A percentile compares a stretch with the other conserved stretches of the same genome.
phyloP scores from a whole-genome alignment of 495 filamentous ascomycete genomes.

The Penicillium robsamsonii region DNA sequence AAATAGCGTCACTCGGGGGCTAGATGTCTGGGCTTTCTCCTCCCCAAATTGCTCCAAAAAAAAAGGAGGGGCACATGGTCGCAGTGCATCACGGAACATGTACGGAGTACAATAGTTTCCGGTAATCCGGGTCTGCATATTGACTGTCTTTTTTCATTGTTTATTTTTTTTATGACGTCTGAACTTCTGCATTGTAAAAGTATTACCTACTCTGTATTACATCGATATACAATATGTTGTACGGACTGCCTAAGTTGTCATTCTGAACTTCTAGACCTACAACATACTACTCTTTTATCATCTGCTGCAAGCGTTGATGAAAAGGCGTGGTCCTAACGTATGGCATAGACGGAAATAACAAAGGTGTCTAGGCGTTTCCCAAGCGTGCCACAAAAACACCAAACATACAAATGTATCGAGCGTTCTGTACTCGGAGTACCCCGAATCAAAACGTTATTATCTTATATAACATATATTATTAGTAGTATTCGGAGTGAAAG shows the following conservation, averaged over 20 bases:
- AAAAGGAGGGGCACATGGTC: conserved; percentile 9
- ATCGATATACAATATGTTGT: too few relatives aligned
- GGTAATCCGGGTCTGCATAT: conserved; percentile 6
- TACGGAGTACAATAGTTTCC: conserved; percentile 10
- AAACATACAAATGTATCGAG: neutral
- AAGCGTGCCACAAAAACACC: neutral
- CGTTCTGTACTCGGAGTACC: conserved; percentile 14
- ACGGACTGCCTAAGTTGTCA: neutral
- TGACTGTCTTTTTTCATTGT: neutral
- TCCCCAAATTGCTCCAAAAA: neutral
- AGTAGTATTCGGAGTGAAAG: too few relatives aligned
- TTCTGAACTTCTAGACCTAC: neutral
- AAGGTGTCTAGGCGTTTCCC: neutral
- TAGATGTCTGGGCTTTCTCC: conserved; percentile 1
- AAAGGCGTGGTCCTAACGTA: neutral
- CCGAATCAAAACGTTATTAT: conserved; percentile 2
- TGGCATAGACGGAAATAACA: neutral
- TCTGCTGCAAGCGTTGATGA: neutral
- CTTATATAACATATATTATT: too few relatives aligned
- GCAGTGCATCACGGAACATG: conserved; percentile 6
- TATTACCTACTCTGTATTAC: too few relatives aligned
- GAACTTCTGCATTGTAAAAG: neutral
- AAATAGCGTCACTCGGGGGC: conserved; percentile 14
- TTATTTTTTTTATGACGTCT: neutral
- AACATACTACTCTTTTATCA: neutral